phyloP scores from a whole-genome alignment of 345 rosid species.

The Citrus glauca region DNA sequence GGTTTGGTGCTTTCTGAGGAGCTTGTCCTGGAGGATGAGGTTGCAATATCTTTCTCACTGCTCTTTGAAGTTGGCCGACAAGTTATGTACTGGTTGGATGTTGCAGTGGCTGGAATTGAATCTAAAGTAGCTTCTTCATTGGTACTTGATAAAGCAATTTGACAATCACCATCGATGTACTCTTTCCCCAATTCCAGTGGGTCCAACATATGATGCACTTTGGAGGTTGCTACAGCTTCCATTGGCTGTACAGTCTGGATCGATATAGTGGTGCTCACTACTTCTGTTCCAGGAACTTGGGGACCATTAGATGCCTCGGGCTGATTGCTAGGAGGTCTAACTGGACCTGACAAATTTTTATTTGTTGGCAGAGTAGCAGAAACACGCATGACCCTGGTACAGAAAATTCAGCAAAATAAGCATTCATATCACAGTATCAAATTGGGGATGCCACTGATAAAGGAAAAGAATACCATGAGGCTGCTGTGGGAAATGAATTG shows the following conservation, averaged over 20 bases:
- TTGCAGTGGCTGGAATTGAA: neutral
- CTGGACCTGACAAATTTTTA: constrained; percentile 18
- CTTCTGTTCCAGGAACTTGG: constrained; percentile 5
- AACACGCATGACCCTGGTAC: constrained; percentile 28
- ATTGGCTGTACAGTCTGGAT: neutral
- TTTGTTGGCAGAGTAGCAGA: constrained; percentile 23
- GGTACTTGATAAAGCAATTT: constrained; percentile 8
- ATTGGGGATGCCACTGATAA: neutral
- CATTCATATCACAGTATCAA: neutral
- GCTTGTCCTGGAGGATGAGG: neutral
- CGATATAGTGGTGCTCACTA: constrained; percentile 1
- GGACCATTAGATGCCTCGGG: constrained; percentile 13
- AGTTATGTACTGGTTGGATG: neutral
- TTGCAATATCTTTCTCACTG: constrained; percentile 2
- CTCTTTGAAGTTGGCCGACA: neutral
- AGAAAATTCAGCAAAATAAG: constrained; percentile 11
- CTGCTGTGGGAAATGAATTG: constrained; percentile 63
- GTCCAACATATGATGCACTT: constrained; percentile 9
- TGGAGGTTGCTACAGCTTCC: constrained; percentile 16
- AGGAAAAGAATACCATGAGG: constrained; percentile 56
- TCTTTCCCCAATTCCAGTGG: neutral
- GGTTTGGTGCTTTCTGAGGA: constrained; percentile 5
- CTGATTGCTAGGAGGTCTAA: constrained; percentile 11
- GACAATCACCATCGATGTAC: neutral
- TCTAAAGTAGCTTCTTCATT: neutral